These are phyloP conservation scores for Candida ipomoeae DNA, from an alignment of 805 yeast species.

Conservation along the genomic window DNA sequence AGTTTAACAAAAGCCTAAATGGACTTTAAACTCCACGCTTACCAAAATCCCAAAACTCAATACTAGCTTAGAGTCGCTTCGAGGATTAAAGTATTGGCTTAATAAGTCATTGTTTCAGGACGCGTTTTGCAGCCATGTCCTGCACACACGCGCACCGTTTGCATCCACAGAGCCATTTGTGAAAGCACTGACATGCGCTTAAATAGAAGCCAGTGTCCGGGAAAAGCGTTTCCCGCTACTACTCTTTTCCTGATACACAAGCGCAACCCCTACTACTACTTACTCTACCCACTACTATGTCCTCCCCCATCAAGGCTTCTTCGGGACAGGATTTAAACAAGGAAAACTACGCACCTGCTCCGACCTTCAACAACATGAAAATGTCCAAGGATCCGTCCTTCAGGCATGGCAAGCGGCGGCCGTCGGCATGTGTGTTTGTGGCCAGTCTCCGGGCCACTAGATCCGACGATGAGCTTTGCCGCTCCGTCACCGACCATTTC, in stretches of 20 bases:
- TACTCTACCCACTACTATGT: constrained; percentile 2
- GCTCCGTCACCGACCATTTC: constrained; percentile 67
- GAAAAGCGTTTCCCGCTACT: background rate
- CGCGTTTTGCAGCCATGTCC: constrained; percentile 2
- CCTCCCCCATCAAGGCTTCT: constrained; percentile 1
- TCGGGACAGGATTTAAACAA: constrained; percentile 4
- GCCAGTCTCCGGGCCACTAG: constrained; percentile 68
- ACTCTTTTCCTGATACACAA: background rate
- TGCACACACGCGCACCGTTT: background rate
- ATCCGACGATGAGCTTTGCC: constrained; percentile 67
- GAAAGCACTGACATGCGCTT: background rate
- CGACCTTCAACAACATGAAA: constrained; percentile 1
- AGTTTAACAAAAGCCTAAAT: background rate
- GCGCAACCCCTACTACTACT: background rate
- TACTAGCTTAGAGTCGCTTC: background rate
- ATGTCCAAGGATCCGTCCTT: background rate
- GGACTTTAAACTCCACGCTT: background rate
- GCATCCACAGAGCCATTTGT: constrained; percentile 4
- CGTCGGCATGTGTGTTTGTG: constrained; percentile 85
- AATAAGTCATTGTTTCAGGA: background rate
- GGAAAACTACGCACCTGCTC: constrained; percentile 4
- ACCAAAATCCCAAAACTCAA: background rate
- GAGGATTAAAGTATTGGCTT: background rate
- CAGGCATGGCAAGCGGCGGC: constrained; percentile 26
- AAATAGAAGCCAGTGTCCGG: background rate